Base-by-base conservation (phyloP, 1,284 basidiomycete genomes). In the Moesziomyces sp. region DNA sequence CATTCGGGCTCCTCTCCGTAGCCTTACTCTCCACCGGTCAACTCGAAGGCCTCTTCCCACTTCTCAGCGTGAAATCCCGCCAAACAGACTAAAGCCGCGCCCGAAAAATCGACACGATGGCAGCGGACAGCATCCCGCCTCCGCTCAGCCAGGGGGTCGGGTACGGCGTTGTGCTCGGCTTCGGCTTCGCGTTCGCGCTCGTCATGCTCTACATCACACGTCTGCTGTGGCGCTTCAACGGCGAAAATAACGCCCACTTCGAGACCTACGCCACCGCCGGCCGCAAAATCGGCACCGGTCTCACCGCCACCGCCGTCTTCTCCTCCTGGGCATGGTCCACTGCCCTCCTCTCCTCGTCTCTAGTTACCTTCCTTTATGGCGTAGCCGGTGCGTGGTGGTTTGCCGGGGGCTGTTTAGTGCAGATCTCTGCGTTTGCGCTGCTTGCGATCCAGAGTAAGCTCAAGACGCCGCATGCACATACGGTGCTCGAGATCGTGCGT, bases 141-240 rank as follows among this genome's bases (percentile, higher is more conserved):
- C 77, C 79, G 4, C 71, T 82, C n/a, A 60, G 54, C 24, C 79
- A 83, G 43, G 79, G 82, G 14, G 75, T 65, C 40, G 80, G 83
- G 10, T 84, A 81, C 52, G 82, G 82, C 44, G 78, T 82, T 18
- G 74, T 83, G n/a, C 63, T 83, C 26, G 83, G 83, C 16, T 64
- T 81, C 42, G 77, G 80, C 0, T 60, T 74, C n/a, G 73, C 76
- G 42, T 84, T 84, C 53, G 81, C 82, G 0, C 50, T 64, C 10
- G 67, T 59, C 47, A 77, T 79, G 60, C 43, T 61, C 40, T 75
- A 72, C 49, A 64, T 79, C 61, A 73, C 76, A 2, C 60, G 56
- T 5, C 54, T 75, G 2, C 62, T 79, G 18, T 54, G 50, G 42
- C 57, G 57, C 26, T 75, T 67, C 51, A 67, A 65, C 16, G 59